These are phyloP conservation scores for Cyberlindnera bimundalis DNA, from an alignment of 805 yeast species.

Conservation along the genomic window DNA sequence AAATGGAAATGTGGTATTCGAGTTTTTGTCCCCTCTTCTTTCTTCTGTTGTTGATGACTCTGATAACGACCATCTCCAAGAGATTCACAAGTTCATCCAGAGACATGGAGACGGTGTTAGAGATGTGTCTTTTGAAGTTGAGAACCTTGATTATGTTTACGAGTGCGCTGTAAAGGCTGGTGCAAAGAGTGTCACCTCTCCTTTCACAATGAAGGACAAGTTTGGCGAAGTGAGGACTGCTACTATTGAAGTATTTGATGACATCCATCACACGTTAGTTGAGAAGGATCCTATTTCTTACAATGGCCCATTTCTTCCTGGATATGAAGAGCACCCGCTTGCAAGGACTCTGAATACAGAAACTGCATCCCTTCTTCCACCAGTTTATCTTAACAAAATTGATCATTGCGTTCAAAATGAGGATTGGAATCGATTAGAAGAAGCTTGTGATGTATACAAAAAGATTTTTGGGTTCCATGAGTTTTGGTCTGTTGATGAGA, in stretches of 20 bases:
- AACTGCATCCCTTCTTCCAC: constrained; percentile 28
- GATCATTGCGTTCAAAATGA: constrained; percentile 85
- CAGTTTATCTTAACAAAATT: constrained; percentile 41
- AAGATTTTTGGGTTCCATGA: constrained; percentile 67
- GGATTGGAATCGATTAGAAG: constrained; percentile 62
- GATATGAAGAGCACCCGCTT: constrained; percentile 27
- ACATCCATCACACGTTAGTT: constrained; percentile 66
- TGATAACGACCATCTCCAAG: constrained; percentile 26
- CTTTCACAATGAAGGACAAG: constrained; percentile 35
- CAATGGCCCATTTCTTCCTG: constrained; percentile 50
- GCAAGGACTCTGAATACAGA: constrained; percentile 3
- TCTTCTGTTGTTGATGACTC: constrained; percentile 21
- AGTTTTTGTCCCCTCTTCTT: constrained; percentile 39
- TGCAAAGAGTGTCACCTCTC: constrained; percentile 39
- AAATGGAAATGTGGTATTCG: constrained; percentile 52
- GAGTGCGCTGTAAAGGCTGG: constrained; percentile 49
- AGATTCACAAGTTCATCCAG: constrained; percentile 43
- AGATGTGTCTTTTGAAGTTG: constrained; percentile 68
- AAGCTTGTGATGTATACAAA: constrained; percentile 57
- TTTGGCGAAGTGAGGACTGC: constrained; percentile 54
- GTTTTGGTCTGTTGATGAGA: constrained; percentile 84
- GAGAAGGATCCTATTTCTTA: constrained; percentile 33
- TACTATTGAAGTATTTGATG: constrained; percentile 51
- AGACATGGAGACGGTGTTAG: constrained; percentile 79
- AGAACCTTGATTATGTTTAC: constrained; percentile 43